phyloP scores from a whole-genome alignment of 345 rosid species.

The Gossypium mustelinum region DNA sequence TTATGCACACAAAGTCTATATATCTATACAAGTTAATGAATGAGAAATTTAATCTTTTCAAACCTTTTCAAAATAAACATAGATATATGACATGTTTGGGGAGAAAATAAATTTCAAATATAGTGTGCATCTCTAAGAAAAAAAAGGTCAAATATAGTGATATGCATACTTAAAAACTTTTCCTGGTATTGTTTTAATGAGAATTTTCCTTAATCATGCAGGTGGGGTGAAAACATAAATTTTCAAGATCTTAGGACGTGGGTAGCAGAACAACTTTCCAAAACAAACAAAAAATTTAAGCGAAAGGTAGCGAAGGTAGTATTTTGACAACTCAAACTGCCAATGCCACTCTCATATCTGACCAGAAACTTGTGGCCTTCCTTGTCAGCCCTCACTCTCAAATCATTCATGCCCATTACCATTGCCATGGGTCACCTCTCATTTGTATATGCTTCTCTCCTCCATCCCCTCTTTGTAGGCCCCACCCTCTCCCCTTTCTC shows the following conservation, averaged over 20 bases:
- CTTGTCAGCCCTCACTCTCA: slow-evolving; percentile 46
- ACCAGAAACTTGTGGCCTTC: slow-evolving; percentile 40
- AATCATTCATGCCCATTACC: slow-evolving; percentile 18
- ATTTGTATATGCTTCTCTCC: slow-evolving; percentile 33
- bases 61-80: too few relatives aligned
- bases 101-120: too few relatives aligned
- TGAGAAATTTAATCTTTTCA: too few relatives aligned
- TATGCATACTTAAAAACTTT: background rate
- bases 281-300: slow-evolving; percentile 14
- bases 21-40: too few relatives aligned
- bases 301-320: slow-evolving; percentile 22
- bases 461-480: slow-evolving; percentile 18
- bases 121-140: too few relatives aligned
- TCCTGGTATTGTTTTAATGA: background rate
- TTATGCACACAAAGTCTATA: too few relatives aligned
- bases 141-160: too few relatives aligned
- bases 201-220: background rate
- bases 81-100: too few relatives aligned
- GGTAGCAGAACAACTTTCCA: slow-evolving; percentile 18
- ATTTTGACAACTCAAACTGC: slow-evolving; percentile 31
- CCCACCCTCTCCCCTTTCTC: background rate
- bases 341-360: slow-evolving; percentile 31
- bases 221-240: slow-evolving; percentile 4
- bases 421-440: slow-evolving; percentile 19
- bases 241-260: background rate